phyloP scores from a whole-genome alignment of 148 eudicot genomes.

The Camellia granthamiana region DNA sequence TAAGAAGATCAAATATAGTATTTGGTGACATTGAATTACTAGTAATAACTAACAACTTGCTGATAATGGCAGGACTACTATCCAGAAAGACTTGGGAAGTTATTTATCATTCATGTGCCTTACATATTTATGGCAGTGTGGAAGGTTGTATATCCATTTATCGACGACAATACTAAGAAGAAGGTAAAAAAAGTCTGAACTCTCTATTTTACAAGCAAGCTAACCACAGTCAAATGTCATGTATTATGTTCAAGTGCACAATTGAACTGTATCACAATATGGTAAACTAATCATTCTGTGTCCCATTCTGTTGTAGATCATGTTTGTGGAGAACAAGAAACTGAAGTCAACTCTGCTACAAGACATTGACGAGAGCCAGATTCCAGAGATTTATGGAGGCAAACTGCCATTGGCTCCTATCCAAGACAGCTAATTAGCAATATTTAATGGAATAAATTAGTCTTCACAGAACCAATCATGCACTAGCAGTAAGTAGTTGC shows the following conservation, averaged over 20 bases:
- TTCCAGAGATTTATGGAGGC: conserved; percentile 92
- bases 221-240: neutral
- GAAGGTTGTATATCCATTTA: conserved; percentile 81
- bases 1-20: neutral
- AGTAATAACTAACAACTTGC: neutral
- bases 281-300: conserved; percentile 2
- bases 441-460: neutral
- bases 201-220: neutral
- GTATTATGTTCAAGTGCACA: neutral
- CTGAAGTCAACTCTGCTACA: conserved; percentile 57
- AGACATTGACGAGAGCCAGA: conserved; percentile 82
- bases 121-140: conserved; percentile 64
- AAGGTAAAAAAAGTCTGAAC: conserved; percentile 43
- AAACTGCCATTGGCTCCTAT: conserved; percentile 57
- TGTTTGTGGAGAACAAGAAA: conserved; percentile 66
- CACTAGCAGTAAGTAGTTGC: neutral
- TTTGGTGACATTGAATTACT: neutral
- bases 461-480: neutral
- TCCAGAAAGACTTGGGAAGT: conserved; percentile 87
- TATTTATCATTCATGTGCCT: conserved; percentile 63
- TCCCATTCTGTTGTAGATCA: conserved; percentile 41
- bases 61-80: conserved; percentile 61
- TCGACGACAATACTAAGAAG: conserved; percentile 68
- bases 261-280: neutral
- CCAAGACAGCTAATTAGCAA: conserved; percentile 33